Percentiles rank a stretch among this genome's conserved stretches.
Evolutionary conservation across 257 asterid genomes (phyloP).

Genomic region (Jacaranda mimosifolia): DNA sequence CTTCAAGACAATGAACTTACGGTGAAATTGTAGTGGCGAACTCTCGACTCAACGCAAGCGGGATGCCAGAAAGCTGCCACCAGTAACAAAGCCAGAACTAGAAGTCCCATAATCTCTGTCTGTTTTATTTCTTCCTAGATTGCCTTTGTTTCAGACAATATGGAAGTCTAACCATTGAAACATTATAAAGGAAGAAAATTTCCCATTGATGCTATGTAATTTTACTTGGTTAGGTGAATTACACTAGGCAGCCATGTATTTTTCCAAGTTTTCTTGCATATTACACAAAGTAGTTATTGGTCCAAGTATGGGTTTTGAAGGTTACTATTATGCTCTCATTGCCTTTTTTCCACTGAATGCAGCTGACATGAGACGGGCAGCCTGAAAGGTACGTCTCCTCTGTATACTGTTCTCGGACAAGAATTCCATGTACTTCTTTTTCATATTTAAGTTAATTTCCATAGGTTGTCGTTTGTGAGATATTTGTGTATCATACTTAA

Average conservation of each 20-base stretch:
- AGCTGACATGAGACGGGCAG: slow-evolving; percentile 30
- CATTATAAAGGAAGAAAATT: slow-evolving; percentile 39
- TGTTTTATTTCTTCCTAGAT: background rate
- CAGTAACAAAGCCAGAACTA: slow-evolving; percentile 37
- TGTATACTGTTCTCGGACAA: slow-evolving; percentile 23
- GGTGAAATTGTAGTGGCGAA: slow-evolving; percentile 68
- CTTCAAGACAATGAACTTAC: slow-evolving; percentile 44
- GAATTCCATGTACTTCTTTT: slow-evolving; percentile 11
- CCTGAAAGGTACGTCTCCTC: slow-evolving; percentile 49
- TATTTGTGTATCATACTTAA: background rate
- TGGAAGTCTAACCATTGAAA: background rate
- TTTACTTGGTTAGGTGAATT: slow-evolving; percentile 65
- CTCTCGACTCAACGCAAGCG: slow-evolving; percentile 40
- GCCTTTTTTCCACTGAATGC: slow-evolving; percentile 32
- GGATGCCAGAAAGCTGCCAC: slow-evolving; percentile 39
- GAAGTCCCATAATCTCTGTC: slow-evolving; percentile 32
- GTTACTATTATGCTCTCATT: slow-evolving; percentile 21
- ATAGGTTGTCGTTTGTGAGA: slow-evolving; percentile 19
- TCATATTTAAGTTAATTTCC: slow-evolving; percentile 26
- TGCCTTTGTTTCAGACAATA: background rate
- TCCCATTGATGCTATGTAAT: slow-evolving; percentile 53
- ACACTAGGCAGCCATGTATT: slow-evolving; percentile 40
- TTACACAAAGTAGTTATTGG: slow-evolving; percentile 51
- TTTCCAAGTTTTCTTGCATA: slow-evolving; percentile 54
- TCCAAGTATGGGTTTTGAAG: background rate